These are phyloP conservation scores for Sarcodon sp. DNA, from an alignment of 768 basidiomycete genomes.

Conservation along the genomic window DNA sequence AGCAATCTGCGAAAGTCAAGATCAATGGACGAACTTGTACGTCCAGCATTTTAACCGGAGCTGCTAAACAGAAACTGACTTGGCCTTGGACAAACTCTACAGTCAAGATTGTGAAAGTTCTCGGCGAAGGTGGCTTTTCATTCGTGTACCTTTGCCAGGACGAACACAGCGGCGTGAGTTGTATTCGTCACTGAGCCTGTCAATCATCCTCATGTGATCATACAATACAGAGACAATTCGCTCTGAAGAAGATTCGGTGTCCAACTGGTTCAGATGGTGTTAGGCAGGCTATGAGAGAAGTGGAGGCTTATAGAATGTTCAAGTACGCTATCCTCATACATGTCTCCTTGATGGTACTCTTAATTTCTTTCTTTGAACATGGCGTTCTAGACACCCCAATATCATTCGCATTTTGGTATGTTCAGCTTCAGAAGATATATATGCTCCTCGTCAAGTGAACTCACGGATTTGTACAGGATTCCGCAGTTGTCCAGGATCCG, in stretches of 20 bases:
- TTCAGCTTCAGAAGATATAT: slow-evolving; percentile 2
- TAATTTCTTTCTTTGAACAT: slow-evolving; percentile 1
- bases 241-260: slow-evolving; percentile 94
- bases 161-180: slow-evolving; percentile 67
- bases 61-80: neutral
- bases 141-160: slow-evolving; percentile 86
- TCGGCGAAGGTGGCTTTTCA: slow-evolving; percentile 94
- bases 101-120: slow-evolving; percentile 85
- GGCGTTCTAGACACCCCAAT: slow-evolving; percentile 65
- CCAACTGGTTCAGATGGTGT: slow-evolving; percentile 82
- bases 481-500: slow-evolving; percentile 88
- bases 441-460: slow-evolving; percentile 4
- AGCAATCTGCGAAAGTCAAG: slow-evolving; percentile 78
- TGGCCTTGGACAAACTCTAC: neutral
- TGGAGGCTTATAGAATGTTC: slow-evolving; percentile 91
- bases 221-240: slow-evolving; percentile 65
- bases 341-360: neutral
- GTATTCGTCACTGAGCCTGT: slow-evolving; percentile 2
- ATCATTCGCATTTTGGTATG: slow-evolving; percentile 85
- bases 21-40: slow-evolving; percentile 91
- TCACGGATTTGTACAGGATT: slow-evolving; percentile 41
- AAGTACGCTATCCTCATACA: slow-evolving; percentile 40
- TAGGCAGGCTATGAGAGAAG: slow-evolving; percentile 79
- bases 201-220: neutral
- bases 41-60: slow-evolving; percentile 14